Conservation (phyloP, 805 yeast genomes). For the Lipomyces kockii region DNA sequence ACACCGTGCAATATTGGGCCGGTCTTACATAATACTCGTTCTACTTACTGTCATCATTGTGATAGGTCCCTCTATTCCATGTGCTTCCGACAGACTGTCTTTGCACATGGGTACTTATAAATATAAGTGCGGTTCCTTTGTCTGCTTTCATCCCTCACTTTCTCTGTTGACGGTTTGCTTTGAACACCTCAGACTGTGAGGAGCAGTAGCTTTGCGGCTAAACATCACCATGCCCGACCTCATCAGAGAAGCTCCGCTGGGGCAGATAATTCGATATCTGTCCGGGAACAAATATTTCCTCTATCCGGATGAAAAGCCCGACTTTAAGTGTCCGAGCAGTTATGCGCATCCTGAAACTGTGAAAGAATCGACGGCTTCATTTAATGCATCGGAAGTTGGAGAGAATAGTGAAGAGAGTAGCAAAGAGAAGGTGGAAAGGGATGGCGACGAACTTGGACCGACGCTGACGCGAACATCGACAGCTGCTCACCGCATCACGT, state of each 20-base stretch:
- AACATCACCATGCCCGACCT: background rate
- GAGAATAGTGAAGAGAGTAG: background rate
- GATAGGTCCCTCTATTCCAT: background rate
- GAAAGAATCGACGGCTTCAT: background rate
- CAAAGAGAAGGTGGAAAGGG: background rate
- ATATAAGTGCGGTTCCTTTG: background rate
- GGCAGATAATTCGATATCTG: constrained; percentile 13
- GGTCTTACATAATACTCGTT: too few relatives aligned
- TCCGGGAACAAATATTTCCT: background rate
- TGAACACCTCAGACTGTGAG: background rate
- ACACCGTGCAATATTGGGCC: too few relatives aligned
- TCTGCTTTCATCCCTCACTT: background rate
- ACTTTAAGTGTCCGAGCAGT: constrained; percentile 9
- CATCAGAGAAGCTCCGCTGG: constrained; percentile 17
- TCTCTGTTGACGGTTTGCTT: background rate
- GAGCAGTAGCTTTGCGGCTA: background rate
- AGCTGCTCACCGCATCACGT: background rate
- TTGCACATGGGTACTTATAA: background rate
- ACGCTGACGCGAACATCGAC: constrained; percentile 1
- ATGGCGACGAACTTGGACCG: background rate
- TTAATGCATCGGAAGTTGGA: background rate
- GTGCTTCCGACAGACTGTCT: background rate
- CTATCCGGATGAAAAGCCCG: constrained; percentile 15
- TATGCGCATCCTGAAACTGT: constrained; percentile 1
- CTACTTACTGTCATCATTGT: background rate